Evolutionary conservation across 108 stramenopile genomes (phyloP), one percentile per base, ranked within the genome.

Genomic region (Cyclotella kingstonii): DNA sequence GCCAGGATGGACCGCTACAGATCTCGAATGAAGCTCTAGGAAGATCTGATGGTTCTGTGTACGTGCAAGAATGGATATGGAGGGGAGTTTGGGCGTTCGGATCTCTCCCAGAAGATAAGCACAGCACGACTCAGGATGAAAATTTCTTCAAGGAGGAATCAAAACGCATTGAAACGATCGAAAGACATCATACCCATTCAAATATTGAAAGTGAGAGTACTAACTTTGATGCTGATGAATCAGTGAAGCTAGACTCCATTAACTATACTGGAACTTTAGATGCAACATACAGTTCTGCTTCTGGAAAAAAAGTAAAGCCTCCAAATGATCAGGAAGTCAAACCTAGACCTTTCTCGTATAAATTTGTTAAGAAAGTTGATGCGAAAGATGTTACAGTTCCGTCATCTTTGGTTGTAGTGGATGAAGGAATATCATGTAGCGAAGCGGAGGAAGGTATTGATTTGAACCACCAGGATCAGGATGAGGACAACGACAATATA

Each of bases 21-120:
- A 21, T 3, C 14, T 3, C 5, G 17, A 9, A 27, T 33, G 23
- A 23, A 45, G 1, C 29, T 3, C 7, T 3, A 0, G 12, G 0
- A 10, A 23, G 52, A 0, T 17, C 43, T 11, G 7, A 19, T 1
- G 2, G 6, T 38, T 10, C 31, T 9, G 30, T 43, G 14, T 17
- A 45, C 27, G 64, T 54, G 9, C 54, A 63, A 18, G 45, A 63
- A 46, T 87, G 86, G 86, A 60, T 67, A 41, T 87, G 83, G 83
- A 80, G 63, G 17, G 86, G 86, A 31, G 66, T 77, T 0, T 87
- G 86, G 86, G 81, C 83, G 5, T 87, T 87, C 63, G 86, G 86
- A 11, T 60, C 47, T 36, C 53, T 66, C 15, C 59, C 73, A 33
- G 43, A 49, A 9, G 44, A 58, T 14, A 41, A 50, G n/a, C 44